Conservation (phyloP, 129 eudicot species). For the Helianthus annuus region HanXRQr2.0-SUNRISE NC_035439.2:147446201-147446700, state of each 20-base stretch:
- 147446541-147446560: background rate
- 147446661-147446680: conserved; percentile 32
- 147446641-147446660: conserved; percentile 13
- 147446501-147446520: background rate
- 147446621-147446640: background rate
- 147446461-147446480: background rate
- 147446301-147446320: too few relatives aligned
- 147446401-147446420: background rate
- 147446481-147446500: background rate
- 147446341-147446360: background rate
- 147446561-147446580: background rate
- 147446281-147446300: too few relatives aligned
- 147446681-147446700: conserved; percentile 26
- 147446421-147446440: background rate
- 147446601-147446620: background rate
- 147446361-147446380: background rate
- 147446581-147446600: background rate
- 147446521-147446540: background rate
- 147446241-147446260: too few relatives aligned
- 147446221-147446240: too few relatives aligned
- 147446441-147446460: too few relatives aligned
- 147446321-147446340: too few relatives aligned
- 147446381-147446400: background rate
- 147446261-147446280: too few relatives aligned
- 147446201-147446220: too few relatives aligned